Base-by-base conservation (phyloP, 2,329 filamentous ascomycete genomes). In the Hymenoscyphus scutula region DNA sequence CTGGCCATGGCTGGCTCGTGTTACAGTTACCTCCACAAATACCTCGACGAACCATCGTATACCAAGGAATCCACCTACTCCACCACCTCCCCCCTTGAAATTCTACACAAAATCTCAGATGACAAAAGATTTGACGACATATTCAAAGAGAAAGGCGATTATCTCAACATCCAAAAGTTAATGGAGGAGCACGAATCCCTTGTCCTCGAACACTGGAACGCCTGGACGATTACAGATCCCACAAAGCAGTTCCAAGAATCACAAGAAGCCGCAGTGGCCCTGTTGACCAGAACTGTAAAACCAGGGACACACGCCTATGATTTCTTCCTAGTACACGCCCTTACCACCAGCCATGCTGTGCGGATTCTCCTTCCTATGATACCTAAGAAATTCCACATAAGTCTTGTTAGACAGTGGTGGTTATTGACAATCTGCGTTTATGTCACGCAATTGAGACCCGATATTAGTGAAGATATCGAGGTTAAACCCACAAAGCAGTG, bases 201-300 rank as follows among this genome's bases (percentile, higher is more conserved):
- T 0, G 79, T 97, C 17, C 76, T 97, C 54, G 89, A 96, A 69
- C 91, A 98, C 78, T 98, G 92, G 91, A 95, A 96, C 68, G 88
- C 89, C 2, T 97, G 92, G 93, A 80, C 82, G 10, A 81, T 96
- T 25, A 77, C 81, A 8, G 82, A 93, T 64, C 88, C 90, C 0
- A 81, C 82, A n/a, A 81, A 83, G 67, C 89, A 92, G 71, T 96
- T 98, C 72, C 83, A 86, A 62, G 83, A 89, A 62, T 90, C 88
- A 0, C 86, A 89, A 70, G 81, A 86, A 71, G 80, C 82, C 0
- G 84, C 85, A 0, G 79, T 85, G 0, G 82, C 84, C 0, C 75
- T 93, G 6, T 76, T 91, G 0, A 80, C 92, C 4, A 81, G 84
- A 5, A 86, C 85, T 2, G 82, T 86, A 1, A 73, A 79, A 37